Conservation (phyloP, 1,284 basidiomycete genomes). For the Athelia sp. region DNA sequence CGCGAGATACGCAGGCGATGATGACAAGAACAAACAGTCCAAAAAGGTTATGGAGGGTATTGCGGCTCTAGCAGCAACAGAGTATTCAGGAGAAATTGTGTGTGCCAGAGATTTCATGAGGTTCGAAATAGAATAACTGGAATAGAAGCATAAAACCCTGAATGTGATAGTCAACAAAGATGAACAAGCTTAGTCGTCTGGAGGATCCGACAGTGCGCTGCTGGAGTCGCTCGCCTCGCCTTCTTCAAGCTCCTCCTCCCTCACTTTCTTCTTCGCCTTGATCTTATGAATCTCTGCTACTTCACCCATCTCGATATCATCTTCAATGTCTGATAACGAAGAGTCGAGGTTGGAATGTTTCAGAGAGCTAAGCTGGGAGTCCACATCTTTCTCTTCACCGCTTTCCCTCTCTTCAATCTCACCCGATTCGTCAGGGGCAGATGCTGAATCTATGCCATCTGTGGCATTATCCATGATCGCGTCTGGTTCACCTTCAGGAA, state of each 20-base stretch:
- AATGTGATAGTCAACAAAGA: constrained; percentile 21
- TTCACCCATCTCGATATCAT: constrained; percentile 86
- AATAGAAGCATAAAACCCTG: constrained; percentile 7
- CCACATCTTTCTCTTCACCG: constrained; percentile 29
- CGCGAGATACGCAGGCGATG: constrained; percentile 53
- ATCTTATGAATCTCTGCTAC: constrained; percentile 62
- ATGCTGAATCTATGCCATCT: constrained; percentile 14
- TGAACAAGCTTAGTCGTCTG: constrained; percentile 40
- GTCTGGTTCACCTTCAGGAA: constrained; percentile 31
- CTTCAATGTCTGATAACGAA: constrained; percentile 28
- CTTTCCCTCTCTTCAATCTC: constrained; percentile 30
- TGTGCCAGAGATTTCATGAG: constrained; percentile 75
- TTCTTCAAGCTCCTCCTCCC: constrained; percentile 72
- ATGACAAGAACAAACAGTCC: constrained; percentile 43
- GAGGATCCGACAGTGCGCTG: constrained; percentile 69
- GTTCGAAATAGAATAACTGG: constrained; percentile 42
- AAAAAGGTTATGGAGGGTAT: constrained; percentile 59
- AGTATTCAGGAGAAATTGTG: constrained; percentile 48
- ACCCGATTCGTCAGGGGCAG: constrained; percentile 19
- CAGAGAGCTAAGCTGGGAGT: constrained; percentile 25
- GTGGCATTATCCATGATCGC: constrained; percentile 20
- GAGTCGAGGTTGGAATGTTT: constrained; percentile 29
- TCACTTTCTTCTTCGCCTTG: constrained; percentile 43
- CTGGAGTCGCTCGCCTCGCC: constrained; percentile 78
- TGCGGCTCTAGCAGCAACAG: constrained; percentile 43